Evolutionary conservation across 2,329 filamentous ascomycete genomes (phyloP).

Genomic region (Aspergillus sp.): DNA sequence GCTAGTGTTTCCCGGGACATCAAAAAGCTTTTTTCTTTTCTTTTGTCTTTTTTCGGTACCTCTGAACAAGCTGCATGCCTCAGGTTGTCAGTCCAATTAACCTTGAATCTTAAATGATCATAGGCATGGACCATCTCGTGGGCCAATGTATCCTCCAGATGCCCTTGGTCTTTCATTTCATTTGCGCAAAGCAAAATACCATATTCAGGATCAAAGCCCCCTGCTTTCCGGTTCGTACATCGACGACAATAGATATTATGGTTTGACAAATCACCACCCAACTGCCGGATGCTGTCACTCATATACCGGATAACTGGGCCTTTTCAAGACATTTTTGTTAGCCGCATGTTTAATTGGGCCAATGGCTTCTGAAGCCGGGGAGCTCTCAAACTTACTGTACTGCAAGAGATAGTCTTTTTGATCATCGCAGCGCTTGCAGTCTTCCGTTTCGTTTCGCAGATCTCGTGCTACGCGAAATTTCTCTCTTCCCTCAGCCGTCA

Average conservation of each 20-base stretch:
- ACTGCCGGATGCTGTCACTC: constrained; percentile 72
- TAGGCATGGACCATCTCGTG: constrained; percentile 99
- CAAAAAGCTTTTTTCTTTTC: not conserved
- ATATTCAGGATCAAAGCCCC: constrained; percentile 82
- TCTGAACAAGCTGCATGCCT: constrained; percentile 92
- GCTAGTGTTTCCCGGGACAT: constrained; percentile 11
- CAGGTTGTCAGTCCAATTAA: constrained; percentile 77
- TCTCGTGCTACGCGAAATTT: constrained; percentile 79
- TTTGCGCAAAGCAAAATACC: constrained; percentile 94
- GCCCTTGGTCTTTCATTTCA: constrained; percentile 73
- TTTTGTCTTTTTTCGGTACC: constrained; percentile 49
- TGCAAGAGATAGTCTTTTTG: constrained; percentile 80
- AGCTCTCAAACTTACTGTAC: constrained; percentile 55
- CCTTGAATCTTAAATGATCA: constrained; percentile 88
- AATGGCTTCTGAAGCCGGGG: not conserved
- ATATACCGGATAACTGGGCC: constrained; percentile 84
- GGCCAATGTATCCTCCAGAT: constrained; percentile 88
- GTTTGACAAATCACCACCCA: constrained; percentile 73
- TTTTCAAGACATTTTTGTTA: constrained; percentile 20
- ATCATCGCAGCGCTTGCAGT: constrained; percentile 78
- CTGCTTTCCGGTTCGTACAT: constrained; percentile 71
- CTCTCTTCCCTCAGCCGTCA: constrained; percentile 67
- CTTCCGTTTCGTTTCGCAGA: constrained; percentile 69
- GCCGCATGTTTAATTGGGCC: not conserved
- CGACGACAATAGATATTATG: constrained; percentile 79